These are phyloP conservation scores for Fusarium drepaniforme DNA, from an alignment of 2,329 filamentous ascomycete species.

Conservation along the genomic window DNA sequence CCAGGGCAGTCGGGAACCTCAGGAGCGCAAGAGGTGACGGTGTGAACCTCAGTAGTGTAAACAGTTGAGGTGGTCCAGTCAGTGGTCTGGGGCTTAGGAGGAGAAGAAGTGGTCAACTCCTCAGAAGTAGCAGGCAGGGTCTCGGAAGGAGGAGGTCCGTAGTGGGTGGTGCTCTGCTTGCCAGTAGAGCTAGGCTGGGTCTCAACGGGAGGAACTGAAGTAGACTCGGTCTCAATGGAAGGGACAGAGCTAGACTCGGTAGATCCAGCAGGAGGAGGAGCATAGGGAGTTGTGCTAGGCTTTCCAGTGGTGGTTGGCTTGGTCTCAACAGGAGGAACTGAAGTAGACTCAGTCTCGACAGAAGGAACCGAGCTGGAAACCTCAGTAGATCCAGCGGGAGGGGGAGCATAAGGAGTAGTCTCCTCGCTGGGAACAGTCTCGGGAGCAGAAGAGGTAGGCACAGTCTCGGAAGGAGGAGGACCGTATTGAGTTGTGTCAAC, in stretches of 20 bases:
- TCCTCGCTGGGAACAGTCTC: neutral
- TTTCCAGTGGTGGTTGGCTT: neutral
- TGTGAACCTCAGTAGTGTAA: conserved; percentile 34
- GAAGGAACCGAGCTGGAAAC: neutral
- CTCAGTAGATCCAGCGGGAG: neutral
- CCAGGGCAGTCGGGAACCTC: conserved; percentile 26
- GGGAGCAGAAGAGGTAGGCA: neutral
- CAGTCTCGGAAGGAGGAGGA: conserved; percentile 8
- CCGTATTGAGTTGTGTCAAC: neutral
- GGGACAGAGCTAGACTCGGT: neutral
- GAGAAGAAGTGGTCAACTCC: neutral
- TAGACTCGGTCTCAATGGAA: neutral
- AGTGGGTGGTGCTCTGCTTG: neutral
- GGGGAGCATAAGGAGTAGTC: neutral
- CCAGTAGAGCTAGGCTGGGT: neutral
- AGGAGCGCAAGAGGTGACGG: conserved; percentile 27
- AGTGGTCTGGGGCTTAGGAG: neutral
- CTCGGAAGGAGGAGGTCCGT: neutral
- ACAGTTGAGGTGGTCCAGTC: conserved; percentile 29
- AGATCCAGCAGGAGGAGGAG: neutral
- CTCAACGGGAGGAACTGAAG: neutral
- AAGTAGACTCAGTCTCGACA: neutral
- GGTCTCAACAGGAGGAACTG: neutral
- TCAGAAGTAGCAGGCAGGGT: neutral
- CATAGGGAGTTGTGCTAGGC: neutral